Evolutionary conservation across 2,329 filamentous ascomycete genomes (phyloP), one percentile per base, ranked within the genome.

Genomic region (Fusarium sp.): DNA sequence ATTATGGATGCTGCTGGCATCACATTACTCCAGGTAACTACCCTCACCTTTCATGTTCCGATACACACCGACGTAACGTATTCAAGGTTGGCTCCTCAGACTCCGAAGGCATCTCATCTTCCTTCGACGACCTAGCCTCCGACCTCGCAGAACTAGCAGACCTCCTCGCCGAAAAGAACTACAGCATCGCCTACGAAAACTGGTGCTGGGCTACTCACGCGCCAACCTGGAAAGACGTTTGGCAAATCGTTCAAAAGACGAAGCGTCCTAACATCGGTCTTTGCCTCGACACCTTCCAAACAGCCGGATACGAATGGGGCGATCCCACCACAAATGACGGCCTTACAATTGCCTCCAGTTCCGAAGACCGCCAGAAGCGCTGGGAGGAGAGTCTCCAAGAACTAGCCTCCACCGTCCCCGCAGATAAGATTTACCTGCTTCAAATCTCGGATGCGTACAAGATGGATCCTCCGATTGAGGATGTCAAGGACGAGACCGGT

Each of bases 161-260:
- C 58, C 80, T 91, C 54, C 83, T 92, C 2, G 85, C 85, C 0
- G 76, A 83, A 24, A 84, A 87, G 48, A 84, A 84, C 0, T 87
- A 89, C 76, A 84, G 86, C 9, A 80, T 94, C 20, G 91, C 91
- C 0, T 94, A 94, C 71, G 92, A 94, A 80, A 94, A 94, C 75
- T 94, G 91, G 91, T 93, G 91, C 79, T 94, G 92, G 92, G 89
- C 89, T 0, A 92, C 91, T 0, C 86, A 89, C 51, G 90, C 91
- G 0, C 86, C 90, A 0, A 84, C 81, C 2, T 95, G 92, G 92
- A 86, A 85, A 68, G 84, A 90, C 51, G 89, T 90, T 1, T 94
- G 91, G 90, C 81, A 87, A 4, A 90, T 94, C 15, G 90, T 93
- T 6, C 75, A 86, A 67, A 83, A 83, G 46, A 90, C 90, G 4